phyloP scores from a whole-genome alignment of 1,284 basidiomycete genomes.

The Naganishia liquefaciens region DNA sequence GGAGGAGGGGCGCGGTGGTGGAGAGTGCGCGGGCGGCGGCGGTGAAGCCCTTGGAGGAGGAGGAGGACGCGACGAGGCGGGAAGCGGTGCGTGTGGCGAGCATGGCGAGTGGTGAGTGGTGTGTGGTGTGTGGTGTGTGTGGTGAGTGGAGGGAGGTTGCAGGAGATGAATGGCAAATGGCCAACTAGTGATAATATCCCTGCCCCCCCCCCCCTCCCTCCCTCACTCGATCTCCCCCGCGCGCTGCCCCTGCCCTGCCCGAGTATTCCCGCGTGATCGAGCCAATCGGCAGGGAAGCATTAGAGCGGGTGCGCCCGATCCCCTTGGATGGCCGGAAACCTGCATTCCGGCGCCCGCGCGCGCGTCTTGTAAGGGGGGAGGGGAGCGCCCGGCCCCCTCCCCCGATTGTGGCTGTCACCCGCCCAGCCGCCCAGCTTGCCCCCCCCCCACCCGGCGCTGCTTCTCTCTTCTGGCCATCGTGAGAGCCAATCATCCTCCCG shows the following conservation, averaged over 20 bases:
- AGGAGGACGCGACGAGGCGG: slow-evolving; percentile 10
- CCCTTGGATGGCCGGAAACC: too few species aligned
- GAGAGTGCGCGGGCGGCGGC: slow-evolving; percentile 39
- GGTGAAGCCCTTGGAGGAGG: slow-evolving; percentile 43
- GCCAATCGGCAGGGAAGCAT: slow-evolving; percentile 13
- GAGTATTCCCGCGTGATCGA: slow-evolving; percentile 24
- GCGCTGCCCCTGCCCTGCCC: not conserved
- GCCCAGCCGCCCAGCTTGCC: not conserved
- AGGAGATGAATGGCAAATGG: not conserved
- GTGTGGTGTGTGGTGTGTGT: too few species aligned
- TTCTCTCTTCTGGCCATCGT: slow-evolving; percentile 11
- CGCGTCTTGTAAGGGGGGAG: too few species aligned
- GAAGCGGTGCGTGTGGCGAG: slow-evolving; percentile 28
- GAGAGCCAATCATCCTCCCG: slow-evolving; percentile 27
- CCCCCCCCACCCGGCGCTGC: not conserved
- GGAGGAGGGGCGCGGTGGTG: slow-evolving; percentile 38
- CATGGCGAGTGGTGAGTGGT: slow-evolving; percentile 23
- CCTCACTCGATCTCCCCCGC: slow-evolving; percentile 2
- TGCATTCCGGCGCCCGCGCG: too few species aligned
- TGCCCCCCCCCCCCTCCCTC: not conserved
- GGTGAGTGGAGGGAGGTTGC: not conserved
- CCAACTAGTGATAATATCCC: not conserved
- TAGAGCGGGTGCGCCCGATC: not conserved
- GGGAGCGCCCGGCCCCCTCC: too few species aligned
- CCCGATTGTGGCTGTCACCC: too few species aligned